Base-by-base conservation (phyloP, 2,329 filamentous ascomycete genomes). In the Tolypocladium album region DNA sequence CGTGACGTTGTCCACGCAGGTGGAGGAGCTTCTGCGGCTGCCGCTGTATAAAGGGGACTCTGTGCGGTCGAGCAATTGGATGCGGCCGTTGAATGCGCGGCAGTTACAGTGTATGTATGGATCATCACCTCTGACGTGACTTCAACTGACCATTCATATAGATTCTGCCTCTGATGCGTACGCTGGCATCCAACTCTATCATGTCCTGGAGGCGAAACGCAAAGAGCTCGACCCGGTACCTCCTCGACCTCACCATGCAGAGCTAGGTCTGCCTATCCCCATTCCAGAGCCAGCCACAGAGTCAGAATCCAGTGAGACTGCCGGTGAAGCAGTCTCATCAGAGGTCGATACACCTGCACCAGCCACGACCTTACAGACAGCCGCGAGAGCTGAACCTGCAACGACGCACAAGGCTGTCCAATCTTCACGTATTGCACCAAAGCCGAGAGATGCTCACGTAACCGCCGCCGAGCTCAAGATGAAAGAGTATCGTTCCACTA, bases 161-260 rank as follows among this genome's bases (percentile, higher is more conserved):
- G 87, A 92, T 72, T 86, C 90, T 12, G 91, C 90, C 15, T 87
- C 89, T 0, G 91, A 96, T 71, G 88, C 90, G 0, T 97, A 96
- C 69, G 91, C 89, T 61, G 84, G 86, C 52, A 74, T 88, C 13
- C 87, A 90, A 60, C 76, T 97, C 1, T 96, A 85, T 67, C 78
- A 90, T 61, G 79, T 82, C 1, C 76, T 96, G 53, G 87, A 97
- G 60, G 75, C 82, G 57, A 83, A 88, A 66, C 81, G 92, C 20
- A 78, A 83, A 65, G 75, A 77, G 8, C 76, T 96, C 62, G 73
- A 83, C 15, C 91, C 91, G 1, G 80, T 76, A 2, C 92, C 92
- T 6, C 88, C 89, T 4, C 78, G 83, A 8, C 91, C 92, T 0
- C 79, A 81, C 20, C 81, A 85, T 65, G 86, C 83, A 4, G 92